Conservation (phyloP, 352 stramenopile genomes). For the Pythium aristosporum region DNA sequence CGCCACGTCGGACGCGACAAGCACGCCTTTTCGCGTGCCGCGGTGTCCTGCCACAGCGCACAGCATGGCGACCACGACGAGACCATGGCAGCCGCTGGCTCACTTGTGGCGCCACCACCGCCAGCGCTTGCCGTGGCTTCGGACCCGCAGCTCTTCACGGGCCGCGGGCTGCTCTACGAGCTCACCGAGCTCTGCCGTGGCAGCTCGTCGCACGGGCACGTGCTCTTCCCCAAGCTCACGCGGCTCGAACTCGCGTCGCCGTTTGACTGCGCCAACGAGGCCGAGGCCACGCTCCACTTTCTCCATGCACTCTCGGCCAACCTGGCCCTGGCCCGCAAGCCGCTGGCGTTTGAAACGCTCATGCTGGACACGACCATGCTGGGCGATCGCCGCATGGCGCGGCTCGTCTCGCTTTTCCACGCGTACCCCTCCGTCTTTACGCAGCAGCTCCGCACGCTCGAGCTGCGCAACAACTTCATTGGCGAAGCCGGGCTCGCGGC, state of each 20-base stretch:
- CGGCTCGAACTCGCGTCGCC: conserved; percentile 45
- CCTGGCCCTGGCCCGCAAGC: not conserved
- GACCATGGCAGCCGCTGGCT: not conserved
- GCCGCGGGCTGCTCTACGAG: conserved; percentile 40
- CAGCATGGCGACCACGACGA: not conserved
- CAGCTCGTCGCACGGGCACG: conserved; percentile 1
- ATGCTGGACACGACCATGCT: conserved; percentile 63
- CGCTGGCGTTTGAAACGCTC: conserved; percentile 31
- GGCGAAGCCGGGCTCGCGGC: conserved; percentile 44
- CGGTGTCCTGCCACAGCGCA: too few relatives aligned
- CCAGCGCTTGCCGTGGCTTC: conserved; percentile 17
- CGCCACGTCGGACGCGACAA: conserved; percentile 33
- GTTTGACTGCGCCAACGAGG: conserved; percentile 65
- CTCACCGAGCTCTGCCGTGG: conserved; percentile 27
- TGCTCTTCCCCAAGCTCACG: conserved; percentile 41
- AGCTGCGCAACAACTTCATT: conserved; percentile 65
- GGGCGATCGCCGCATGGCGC: conserved; percentile 42
- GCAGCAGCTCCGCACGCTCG: conserved; percentile 34
- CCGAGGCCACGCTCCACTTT: conserved; percentile 38
- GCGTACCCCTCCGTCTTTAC: conserved; percentile 26
- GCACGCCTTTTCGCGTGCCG: conserved; percentile 30
- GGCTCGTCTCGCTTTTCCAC: conserved; percentile 38
- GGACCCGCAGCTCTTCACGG: conserved; percentile 32
- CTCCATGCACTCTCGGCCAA: conserved; percentile 34
- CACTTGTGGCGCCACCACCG: conserved; percentile 2